phyloP scores from a whole-genome alignment of 2,329 filamentous ascomycete genomes.

The Nakataea oryzae region DNA sequence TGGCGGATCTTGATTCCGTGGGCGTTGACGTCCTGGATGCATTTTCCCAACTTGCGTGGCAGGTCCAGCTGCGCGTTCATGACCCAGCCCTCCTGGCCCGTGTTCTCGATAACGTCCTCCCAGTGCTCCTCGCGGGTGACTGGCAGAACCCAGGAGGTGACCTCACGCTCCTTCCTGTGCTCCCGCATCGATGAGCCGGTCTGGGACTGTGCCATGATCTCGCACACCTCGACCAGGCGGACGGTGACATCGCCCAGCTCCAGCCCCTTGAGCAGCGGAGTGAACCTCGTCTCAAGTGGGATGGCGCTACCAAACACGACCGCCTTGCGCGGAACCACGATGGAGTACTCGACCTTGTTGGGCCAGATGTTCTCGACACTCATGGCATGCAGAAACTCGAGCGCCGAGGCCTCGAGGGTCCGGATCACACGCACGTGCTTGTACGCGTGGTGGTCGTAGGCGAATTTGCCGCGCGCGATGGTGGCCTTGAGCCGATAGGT shows the following conservation, averaged over 20 bases:
- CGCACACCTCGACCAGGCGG: conserved; percentile 70
- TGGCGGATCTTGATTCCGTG: conserved; percentile 87
- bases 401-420: conserved; percentile 63
- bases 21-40: conserved; percentile 81
- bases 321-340: conserved; percentile 86
- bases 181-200: conserved; percentile 37
- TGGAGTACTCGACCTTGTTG: conserved; percentile 94
- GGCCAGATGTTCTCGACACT: conserved; percentile 96
- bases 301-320: conserved; percentile 87
- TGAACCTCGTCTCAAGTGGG: conserved; percentile 74
- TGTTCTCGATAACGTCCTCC: conserved; percentile 58
- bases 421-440: conserved; percentile 71
- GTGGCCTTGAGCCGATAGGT: conserved; percentile 88
- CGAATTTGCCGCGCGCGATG: conserved; percentile 75
- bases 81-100: conserved; percentile 54
- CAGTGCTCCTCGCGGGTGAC: conserved; percentile 52
- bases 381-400: conserved; percentile 80
- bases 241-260: conserved; percentile 74
- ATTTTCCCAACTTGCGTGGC: conserved; percentile 71
- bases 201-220: conserved; percentile 43
- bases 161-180: conserved; percentile 54
- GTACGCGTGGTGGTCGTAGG: conserved; percentile 73
- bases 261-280: conserved; percentile 80
- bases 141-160: conserved; percentile 47
- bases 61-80: conserved; percentile 55